Conservation (phyloP, 495 filamentous ascomycete species). For the Trichoderma gamsii region DNA sequence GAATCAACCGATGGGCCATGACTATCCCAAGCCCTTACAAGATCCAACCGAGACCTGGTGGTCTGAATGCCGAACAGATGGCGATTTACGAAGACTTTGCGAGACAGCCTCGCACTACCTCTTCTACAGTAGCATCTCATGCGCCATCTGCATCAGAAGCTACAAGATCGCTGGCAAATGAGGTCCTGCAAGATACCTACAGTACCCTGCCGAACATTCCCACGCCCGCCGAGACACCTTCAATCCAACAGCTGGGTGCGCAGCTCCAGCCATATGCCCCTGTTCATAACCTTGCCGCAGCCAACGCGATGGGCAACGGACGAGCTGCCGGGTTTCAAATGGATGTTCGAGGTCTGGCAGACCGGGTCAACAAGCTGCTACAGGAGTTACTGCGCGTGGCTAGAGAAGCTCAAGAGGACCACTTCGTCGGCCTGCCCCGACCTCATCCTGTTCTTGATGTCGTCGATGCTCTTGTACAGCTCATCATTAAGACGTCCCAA, state of each 20-base stretch:
- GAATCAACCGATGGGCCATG: constrained; percentile 68
- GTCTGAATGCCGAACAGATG: constrained; percentile 86
- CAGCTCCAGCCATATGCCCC: constrained; percentile 60
- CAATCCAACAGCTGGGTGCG: constrained; percentile 59
- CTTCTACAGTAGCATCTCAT: constrained; percentile 32
- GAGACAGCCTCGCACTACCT: constrained; percentile 58
- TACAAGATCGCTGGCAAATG: constrained; percentile 50
- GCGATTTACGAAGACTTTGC: constrained; percentile 95
- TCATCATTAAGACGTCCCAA: constrained; percentile 50
- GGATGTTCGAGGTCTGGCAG: constrained; percentile 55
- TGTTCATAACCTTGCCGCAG: constrained; percentile 36
- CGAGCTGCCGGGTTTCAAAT: constrained; percentile 55
- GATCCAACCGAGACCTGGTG: constrained; percentile 53
- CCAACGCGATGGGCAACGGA: constrained; percentile 32
- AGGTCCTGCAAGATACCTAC: constrained; percentile 80
- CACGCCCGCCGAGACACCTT: constrained; percentile 74
- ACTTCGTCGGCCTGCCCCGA: constrained; percentile 60
- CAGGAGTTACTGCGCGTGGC: constrained; percentile 60
- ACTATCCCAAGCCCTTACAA: constrained; percentile 89
- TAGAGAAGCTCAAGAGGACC: constrained; percentile 60
- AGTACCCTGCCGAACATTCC: constrained; percentile 67
- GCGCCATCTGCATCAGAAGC: constrained; percentile 45
- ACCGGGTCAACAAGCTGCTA: constrained; percentile 64
- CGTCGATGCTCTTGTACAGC: constrained; percentile 48
- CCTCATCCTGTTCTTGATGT: constrained; percentile 59